Percentiles rank a stretch among this genome's conserved stretches.
Evolutionary conservation across 176 grass and related monocot species (phyloP).

Genomic region (Eremochloa ophiuroides): DNA sequence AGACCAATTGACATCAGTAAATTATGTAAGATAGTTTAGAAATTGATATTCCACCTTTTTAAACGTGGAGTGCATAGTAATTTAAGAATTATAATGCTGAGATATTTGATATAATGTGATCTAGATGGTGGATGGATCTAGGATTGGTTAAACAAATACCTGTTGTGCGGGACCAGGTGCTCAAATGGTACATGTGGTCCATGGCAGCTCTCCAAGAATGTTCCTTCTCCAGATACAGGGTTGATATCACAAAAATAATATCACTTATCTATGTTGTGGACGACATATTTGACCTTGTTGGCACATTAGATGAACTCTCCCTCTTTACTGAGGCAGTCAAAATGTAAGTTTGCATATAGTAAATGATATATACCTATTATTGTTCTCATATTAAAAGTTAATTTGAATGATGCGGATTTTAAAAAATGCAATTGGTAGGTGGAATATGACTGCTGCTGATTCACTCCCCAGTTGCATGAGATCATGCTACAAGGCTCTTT

Average conservation of each 20-base stretch:
- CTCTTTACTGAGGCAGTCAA: constrained; percentile 45
- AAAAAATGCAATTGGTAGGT: constrained; percentile 26
- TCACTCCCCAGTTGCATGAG: constrained; percentile 61
- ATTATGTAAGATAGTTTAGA: too few species aligned
- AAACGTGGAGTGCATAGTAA: too few species aligned
- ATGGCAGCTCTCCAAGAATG: constrained; percentile 20
- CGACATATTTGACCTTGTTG: constrained; percentile 67
- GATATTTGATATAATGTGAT: neutral
- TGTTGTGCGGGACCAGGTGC: constrained; percentile 30
- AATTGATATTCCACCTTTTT: neutral
- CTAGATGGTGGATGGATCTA: constrained; percentile 57
- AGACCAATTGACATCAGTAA: neutral
- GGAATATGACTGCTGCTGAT: constrained; percentile 31
- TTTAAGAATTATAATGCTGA: neutral
- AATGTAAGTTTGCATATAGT: constrained; percentile 27
- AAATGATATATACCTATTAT: neutral
- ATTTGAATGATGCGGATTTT: neutral
- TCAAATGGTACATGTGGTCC: constrained; percentile 62
- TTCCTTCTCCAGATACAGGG: constrained; percentile 42
- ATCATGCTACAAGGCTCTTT: constrained; percentile 44
- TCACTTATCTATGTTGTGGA: constrained; percentile 66
- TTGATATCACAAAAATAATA: constrained; percentile 50
- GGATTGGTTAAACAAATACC: constrained; percentile 38
- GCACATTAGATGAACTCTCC: constrained; percentile 43
- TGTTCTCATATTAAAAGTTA: neutral